A percentile compares a stretch with the other conserved stretches of the same genome.
phyloP scores from a whole-genome alignment of 2,329 filamentous ascomycete species.

The Microdochium bolleyi region DNA sequence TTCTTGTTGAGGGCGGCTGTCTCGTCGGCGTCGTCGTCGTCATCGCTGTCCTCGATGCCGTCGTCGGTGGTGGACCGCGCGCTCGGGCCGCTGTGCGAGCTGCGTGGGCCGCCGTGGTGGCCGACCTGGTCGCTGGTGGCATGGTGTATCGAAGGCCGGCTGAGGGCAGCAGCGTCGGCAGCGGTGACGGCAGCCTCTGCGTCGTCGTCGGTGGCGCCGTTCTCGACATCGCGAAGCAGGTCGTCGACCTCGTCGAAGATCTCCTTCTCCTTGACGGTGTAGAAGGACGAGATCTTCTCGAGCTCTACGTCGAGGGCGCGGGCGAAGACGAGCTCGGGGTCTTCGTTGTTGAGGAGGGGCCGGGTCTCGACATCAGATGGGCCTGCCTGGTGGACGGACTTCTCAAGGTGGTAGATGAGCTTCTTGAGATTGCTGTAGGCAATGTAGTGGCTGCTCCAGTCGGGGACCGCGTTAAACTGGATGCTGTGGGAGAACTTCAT shows the following conservation, averaged over 20 bases:
- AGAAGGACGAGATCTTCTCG: conserved; percentile 91
- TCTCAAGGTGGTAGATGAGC: conserved; percentile 93
- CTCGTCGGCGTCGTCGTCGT: conserved; percentile 44
- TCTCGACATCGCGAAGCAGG: conserved; percentile 66
- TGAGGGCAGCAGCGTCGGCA: conserved; percentile 9
- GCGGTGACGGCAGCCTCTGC: no score
- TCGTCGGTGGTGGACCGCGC: conserved; percentile 46
- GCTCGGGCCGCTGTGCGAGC: conserved; percentile 28
- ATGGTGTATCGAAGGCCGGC: conserved; percentile 9
- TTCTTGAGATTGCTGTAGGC: conserved; percentile 99
- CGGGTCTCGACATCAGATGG: conserved; percentile 72
- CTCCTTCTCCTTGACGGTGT: conserved; percentile 80
- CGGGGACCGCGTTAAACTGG: conserved; percentile 99
- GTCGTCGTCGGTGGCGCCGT: conserved; percentile 35
- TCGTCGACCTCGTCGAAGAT: conserved; percentile 73
- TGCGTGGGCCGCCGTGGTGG: conserved; percentile 22
- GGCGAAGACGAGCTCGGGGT: conserved; percentile 76
- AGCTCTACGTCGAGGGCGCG: conserved; percentile 80
- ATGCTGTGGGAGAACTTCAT: conserved; percentile 99
- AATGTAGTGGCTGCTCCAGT: conserved; percentile 98
- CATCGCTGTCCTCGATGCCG: conserved; percentile 55
- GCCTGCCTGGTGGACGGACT: conserved; percentile 60
- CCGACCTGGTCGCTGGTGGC: conserved; percentile 26
- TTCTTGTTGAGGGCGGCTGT: conserved; percentile 42
- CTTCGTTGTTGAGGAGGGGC: conserved; percentile 65